Conservation (phyloP, 192 early-diverging fungal species). For the Jimgerdemannia flammicorona region DNA sequence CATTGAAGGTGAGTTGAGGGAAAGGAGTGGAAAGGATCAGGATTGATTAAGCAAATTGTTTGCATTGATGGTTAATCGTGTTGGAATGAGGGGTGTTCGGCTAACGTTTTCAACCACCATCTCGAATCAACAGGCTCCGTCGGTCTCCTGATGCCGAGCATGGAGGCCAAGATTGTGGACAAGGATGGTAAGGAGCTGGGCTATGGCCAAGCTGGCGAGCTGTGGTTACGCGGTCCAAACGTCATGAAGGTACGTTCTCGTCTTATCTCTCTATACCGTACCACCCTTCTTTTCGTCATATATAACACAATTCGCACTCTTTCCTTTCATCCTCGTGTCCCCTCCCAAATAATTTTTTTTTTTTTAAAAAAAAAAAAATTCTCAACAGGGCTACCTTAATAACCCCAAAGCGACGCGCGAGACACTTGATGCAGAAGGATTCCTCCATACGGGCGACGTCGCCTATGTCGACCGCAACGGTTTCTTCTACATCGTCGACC, state of each 20-base stretch:
- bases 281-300: neutral
- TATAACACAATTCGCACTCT: neutral
- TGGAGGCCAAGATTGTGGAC: slow-evolving; percentile 73
- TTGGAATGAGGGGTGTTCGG: too few relatives aligned
- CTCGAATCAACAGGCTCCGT: slow-evolving; percentile 41
- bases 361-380: too few relatives aligned
- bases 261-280: neutral
- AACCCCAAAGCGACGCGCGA: slow-evolving; percentile 37
- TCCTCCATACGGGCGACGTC: slow-evolving; percentile 56
- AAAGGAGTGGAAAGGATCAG: neutral
- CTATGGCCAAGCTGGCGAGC: slow-evolving; percentile 63
- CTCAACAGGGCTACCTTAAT: slow-evolving; percentile 28
- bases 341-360: neutral
- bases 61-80: neutral
- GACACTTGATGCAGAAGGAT: slow-evolving; percentile 47
- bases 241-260: slow-evolving; percentile 60
- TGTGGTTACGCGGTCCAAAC: slow-evolving; percentile 86
- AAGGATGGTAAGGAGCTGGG: slow-evolving; percentile 60
- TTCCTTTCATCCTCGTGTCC: neutral
- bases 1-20: slow-evolving; percentile 26
- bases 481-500: slow-evolving; percentile 51
- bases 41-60: too few relatives aligned
- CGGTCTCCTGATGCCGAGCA: slow-evolving; percentile 69
- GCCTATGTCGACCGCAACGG: slow-evolving; percentile 51
- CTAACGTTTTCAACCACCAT: too few relatives aligned